phyloP scores from a whole-genome alignment of 139 green algal genomes.

The Chara braunii region DNA sequence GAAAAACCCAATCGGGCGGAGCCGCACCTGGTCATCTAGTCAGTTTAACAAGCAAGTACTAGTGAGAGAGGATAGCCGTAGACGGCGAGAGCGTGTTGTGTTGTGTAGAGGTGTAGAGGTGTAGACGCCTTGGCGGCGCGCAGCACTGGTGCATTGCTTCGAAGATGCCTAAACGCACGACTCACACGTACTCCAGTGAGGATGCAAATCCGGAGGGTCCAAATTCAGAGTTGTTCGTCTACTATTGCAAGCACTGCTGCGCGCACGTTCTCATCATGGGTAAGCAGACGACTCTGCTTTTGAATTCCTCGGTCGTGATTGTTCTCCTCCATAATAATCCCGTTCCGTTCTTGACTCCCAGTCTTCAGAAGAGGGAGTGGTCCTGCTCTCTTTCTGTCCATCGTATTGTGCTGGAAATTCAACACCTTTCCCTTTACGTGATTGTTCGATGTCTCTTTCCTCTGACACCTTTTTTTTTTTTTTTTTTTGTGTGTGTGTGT shows the following conservation, averaged over 20 bases:
- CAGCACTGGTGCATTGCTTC: neutral
- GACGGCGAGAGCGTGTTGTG: neutral
- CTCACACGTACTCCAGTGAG: slow-evolving; percentile 38
- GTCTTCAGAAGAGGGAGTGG: too few relatives aligned
- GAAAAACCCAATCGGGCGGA: neutral
- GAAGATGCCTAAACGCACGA: slow-evolving; percentile 36
- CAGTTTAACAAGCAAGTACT: neutral
- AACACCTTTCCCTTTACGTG: neutral
- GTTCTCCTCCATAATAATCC: too few relatives aligned
- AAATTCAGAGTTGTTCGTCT: slow-evolving; percentile 26
- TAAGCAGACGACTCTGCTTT: too few relatives aligned
- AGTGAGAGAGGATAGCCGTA: neutral
- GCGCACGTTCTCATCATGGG: slow-evolving; percentile 36
- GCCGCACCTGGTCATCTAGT: neutral
- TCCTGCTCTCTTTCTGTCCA: too few relatives aligned
- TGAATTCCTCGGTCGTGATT: too few relatives aligned
- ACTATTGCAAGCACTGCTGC: slow-evolving; percentile 38
- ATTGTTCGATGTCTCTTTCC: too few relatives aligned
- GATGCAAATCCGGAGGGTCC: slow-evolving; percentile 13
- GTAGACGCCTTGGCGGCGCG: neutral
- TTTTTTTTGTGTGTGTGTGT: too few relatives aligned
- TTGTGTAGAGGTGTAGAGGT: neutral
- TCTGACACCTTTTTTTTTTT: too few relatives aligned
- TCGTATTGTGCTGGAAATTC: too few relatives aligned
- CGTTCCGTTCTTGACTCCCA: too few relatives aligned